Conservation (phyloP, 495 filamentous ascomycete genomes). For the Xeromyces bisporus region DNA sequence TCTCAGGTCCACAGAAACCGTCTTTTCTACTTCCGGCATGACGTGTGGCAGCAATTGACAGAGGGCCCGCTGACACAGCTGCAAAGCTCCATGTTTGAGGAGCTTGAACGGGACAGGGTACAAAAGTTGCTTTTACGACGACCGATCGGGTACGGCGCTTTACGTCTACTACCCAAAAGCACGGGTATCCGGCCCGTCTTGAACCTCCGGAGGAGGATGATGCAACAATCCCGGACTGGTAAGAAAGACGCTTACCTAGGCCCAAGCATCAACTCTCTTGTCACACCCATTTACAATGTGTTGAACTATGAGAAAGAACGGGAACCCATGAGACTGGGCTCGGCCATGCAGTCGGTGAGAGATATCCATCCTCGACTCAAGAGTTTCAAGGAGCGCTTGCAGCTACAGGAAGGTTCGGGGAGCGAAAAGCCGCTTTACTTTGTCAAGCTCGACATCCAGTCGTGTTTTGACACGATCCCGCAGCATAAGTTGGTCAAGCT, state of each 20-base stretch:
- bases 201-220: constrained; percentile 56
- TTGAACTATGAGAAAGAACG: constrained; percentile 58
- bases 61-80: constrained; percentile 54
- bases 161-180: constrained; percentile 67
- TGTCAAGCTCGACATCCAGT: constrained; percentile 78
- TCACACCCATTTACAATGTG: constrained; percentile 59
- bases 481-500: constrained; percentile 55
- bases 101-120: constrained; percentile 44
- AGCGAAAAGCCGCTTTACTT: constrained; percentile 43
- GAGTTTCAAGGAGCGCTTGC: constrained; percentile 37
- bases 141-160: constrained; percentile 54
- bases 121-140: constrained; percentile 40
- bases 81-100: constrained; percentile 63
- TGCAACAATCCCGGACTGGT: constrained; percentile 24
- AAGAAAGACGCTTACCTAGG: constrained; percentile 34
- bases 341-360: constrained; percentile 60
- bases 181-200: constrained; percentile 62
- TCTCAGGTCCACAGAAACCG: constrained; percentile 63
- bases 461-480: constrained; percentile 92
- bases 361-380: constrained; percentile 70
- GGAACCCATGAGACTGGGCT: constrained; percentile 48
- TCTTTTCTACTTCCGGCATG: constrained; percentile 88
- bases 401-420: constrained; percentile 1
- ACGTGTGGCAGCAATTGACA: constrained; percentile 64
- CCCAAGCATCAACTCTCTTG: constrained; percentile 62